Evolutionary conservation across 768 basidiomycete genomes (phyloP).

Genomic region (Trametes coccinea): DNA sequence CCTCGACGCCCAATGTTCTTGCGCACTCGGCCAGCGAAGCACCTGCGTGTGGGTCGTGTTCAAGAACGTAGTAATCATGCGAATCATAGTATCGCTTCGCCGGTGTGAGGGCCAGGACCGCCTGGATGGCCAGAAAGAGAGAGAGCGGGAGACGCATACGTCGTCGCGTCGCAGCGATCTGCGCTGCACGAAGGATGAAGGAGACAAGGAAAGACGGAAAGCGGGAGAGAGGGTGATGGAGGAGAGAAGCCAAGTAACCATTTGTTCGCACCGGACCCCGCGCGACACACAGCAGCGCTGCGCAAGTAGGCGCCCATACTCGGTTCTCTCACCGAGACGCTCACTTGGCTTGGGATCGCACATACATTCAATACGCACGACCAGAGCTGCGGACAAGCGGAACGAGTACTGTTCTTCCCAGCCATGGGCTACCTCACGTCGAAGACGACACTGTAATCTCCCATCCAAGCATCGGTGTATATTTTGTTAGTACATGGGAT

Average conservation of each 20-base stretch:
- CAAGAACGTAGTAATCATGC: constrained; percentile 83
- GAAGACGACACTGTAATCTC: no score
- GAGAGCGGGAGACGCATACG: constrained; percentile 27
- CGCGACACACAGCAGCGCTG: constrained; percentile 4
- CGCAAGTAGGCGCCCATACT: background rate
- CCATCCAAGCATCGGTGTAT: no score
- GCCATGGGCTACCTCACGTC: no score
- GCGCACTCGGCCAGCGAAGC: constrained; percentile 64
- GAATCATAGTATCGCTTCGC: constrained; percentile 55
- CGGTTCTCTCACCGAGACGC: no score
- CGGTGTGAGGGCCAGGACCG: constrained; percentile 39
- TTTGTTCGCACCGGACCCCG: constrained; percentile 10
- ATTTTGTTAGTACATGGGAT: no score
- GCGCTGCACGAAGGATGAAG: constrained; percentile 8
- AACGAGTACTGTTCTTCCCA: no score
- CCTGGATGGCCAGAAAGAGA: constrained; percentile 32
- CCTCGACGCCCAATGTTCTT: constrained; percentile 66
- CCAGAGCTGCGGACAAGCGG: no score
- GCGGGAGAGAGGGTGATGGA: background rate
- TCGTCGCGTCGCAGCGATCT: constrained; percentile 5
- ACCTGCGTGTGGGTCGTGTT: constrained; percentile 54
- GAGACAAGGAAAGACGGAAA: background rate
- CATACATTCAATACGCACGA: no score
- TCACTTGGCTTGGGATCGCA: no score
- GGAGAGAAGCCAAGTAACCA: constrained; percentile 8